A percentile compares a stretch with the other conserved stretches of the same genome.
Evolutionary conservation across 148 eudicot genomes (phyloP).

Genomic region (Rhododendron kiyosumense): DNA sequence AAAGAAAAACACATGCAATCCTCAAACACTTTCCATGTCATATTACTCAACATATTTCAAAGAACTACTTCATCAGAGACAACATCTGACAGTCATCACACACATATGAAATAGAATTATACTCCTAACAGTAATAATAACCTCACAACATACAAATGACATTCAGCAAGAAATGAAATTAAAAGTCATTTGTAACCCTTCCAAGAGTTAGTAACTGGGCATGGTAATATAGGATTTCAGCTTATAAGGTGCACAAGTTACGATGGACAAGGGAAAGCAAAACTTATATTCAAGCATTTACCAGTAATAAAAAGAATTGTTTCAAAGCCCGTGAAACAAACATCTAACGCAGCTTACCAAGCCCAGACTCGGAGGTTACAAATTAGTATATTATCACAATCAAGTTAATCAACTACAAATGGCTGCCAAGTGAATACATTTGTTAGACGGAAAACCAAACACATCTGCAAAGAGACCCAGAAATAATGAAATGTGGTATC

Average conservation of each 20-base stretch:
- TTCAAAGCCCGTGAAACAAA: neutral
- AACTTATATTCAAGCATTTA: neutral
- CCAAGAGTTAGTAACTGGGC: neutral
- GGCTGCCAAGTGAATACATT: neutral
- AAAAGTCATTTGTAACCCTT: neutral
- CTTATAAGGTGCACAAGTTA: neutral
- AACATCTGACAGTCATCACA: neutral
- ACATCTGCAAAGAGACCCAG: neutral
- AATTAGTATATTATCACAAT: neutral
- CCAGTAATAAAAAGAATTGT: neutral
- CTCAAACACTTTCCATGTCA: neutral
- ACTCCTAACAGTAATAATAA: neutral
- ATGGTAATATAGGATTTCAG: neutral
- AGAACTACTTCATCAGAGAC: neutral
- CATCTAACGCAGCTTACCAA: neutral
- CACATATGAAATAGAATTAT: neutral
- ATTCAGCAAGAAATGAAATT: neutral
- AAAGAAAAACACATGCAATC: neutral
- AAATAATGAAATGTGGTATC: neutral
- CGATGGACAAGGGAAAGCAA: neutral
- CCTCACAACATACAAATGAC: neutral
- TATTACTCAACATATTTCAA: neutral
- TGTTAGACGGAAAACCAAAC: neutral
- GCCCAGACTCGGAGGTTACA: neutral
- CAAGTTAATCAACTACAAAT: neutral